These are phyloP conservation scores for Phytopythium oedochilum DNA, from an alignment of 352 stramenopile genomes.

Conservation along the genomic window DNA sequence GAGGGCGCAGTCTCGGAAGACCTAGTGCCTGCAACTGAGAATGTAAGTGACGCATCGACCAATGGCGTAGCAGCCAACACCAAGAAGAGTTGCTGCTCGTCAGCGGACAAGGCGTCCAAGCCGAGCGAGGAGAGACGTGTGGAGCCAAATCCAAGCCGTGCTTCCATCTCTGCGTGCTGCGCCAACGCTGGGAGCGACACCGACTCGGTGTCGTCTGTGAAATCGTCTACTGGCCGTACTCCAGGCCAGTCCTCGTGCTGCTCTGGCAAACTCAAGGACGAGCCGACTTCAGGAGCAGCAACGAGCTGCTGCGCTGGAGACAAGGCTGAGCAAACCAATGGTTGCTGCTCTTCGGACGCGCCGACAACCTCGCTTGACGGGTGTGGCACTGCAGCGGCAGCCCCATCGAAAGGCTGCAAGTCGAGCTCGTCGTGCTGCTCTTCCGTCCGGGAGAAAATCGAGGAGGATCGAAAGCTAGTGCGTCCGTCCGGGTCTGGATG, in stretches of 20 bases:
- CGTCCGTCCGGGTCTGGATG: constrained; percentile 3
- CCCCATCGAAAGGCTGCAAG: not conserved
- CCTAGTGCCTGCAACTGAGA: not conserved
- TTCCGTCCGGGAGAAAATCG: not conserved
- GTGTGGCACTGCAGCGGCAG: not conserved
- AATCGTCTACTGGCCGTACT: not conserved
- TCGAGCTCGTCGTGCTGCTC: constrained; percentile 5
- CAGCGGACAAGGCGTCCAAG: not conserved
- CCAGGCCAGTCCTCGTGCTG: not conserved
- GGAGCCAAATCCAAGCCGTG: not conserved
- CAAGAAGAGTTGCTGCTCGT: not conserved
- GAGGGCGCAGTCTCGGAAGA: not conserved
- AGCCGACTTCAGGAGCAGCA: not conserved
- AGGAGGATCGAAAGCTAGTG: constrained; percentile 1
- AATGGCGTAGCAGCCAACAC: too few species aligned
- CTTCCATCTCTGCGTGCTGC: not conserved
- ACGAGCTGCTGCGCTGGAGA: not conserved
- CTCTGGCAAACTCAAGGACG: not conserved
- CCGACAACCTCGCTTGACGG: not conserved
- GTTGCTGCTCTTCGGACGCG: constrained; percentile 1
- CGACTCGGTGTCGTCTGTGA: not conserved
- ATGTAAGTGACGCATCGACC: not conserved
- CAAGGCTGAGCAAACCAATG: not conserved
- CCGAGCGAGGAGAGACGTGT: not conserved
- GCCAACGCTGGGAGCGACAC: not conserved